Percentiles rank a stretch among this genome's conserved stretches.
These are phyloP conservation scores for Sequoiadendron giganteum DNA, from an alignment of 75 land plant species.

Conservation along the genomic window DNA sequence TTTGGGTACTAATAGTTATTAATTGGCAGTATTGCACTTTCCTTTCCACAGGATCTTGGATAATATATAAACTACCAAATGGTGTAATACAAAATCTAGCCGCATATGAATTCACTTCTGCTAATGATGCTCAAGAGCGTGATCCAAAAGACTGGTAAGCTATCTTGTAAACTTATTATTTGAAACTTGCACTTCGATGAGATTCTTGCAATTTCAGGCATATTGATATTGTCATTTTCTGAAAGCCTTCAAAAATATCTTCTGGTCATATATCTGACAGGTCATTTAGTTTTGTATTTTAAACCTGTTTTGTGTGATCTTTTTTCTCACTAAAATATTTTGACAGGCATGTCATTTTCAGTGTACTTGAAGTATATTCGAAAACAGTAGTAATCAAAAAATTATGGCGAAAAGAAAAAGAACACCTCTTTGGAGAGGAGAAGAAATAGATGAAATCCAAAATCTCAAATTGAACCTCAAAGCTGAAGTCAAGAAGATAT, in stretches of 20 bases:
- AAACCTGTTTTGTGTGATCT: neutral
- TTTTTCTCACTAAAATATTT: neutral
- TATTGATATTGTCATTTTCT: neutral
- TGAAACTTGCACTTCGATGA: neutral
- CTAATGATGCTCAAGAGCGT: conserved; percentile 87
- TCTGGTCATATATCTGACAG: neutral
- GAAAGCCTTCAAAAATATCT: neutral
- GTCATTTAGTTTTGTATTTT: neutral
- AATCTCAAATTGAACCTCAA: neutral
- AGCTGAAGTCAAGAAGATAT: neutral
- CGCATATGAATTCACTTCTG: conserved; percentile 79
- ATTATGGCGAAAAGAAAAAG: neutral
- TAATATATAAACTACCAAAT: conserved; percentile 51
- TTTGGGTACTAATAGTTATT: neutral
- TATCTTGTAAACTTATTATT: neutral
- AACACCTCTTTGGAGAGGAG: neutral
- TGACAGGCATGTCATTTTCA: neutral
- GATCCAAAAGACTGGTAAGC: conserved; percentile 89
- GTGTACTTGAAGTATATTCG: neutral
- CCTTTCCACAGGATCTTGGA: conserved; percentile 64
- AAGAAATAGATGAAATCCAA: neutral
- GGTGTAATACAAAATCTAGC: conserved; percentile 32
- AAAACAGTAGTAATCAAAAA: neutral
- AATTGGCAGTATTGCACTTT: neutral
- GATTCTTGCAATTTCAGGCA: neutral